Evolutionary conservation across 345 rosid genomes (phyloP), one percentile per base, ranked within the genome.

Genomic region (Nephelium lappaceum): DNA sequence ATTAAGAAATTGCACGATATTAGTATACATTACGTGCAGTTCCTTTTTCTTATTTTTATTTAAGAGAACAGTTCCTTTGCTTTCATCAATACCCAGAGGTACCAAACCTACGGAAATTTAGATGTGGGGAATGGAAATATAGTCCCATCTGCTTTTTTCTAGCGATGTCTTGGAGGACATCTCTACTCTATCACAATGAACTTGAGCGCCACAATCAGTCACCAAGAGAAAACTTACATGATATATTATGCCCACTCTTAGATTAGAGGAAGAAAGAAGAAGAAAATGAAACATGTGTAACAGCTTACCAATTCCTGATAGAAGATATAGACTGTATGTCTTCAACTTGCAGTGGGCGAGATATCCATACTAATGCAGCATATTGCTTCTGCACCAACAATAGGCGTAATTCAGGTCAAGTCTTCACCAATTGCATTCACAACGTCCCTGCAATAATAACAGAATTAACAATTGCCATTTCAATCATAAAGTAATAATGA

Each of bases 291-390:
- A 69, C 66, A 71, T 25, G 38, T 42, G 65, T 27, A 71, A 53
- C 14, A 75, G 62, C 89, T 83, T 77, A 93, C 99, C 86, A 91
- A 72, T 72, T 95, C 96, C 83, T 87, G 53, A 86, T 21, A 55
- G 90, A 87, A 77, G 95, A 84, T 60, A 95, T 27, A 42, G 89
- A 78, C 78, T 78, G 76, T 75, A 86, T 14, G 72, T 93, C 99
- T 76, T 85, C 71, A 71, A 90, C 94, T 79, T 89, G 95, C 77
- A 95, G 90, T 0, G 97, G 92, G 53, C 94, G 97, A 73, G 99
- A 88, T 77, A 92, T 89, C 98, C 99, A 95, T 71, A 95, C 97
- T 73, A 93, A 81, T 43, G 99, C 98, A 87, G 88, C 92, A 83
- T 95, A 95, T 84, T 95, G 93, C 87, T 95, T 95, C 99, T 95